Evolutionary conservation across 2,329 filamentous ascomycete species (phyloP).

Genomic region (Fusarium sarcochroum): DNA sequence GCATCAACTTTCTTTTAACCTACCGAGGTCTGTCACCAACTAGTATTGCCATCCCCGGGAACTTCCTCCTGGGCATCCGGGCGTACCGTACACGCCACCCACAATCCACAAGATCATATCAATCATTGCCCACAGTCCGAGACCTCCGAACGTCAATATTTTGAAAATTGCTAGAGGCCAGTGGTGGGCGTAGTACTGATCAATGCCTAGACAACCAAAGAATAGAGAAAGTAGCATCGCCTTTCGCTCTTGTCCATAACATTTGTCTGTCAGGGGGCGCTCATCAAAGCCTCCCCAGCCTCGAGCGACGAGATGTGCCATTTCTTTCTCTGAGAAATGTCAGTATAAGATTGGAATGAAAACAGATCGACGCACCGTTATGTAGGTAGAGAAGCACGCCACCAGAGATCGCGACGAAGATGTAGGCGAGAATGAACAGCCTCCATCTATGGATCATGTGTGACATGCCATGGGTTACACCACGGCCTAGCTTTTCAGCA

Average conservation of each 20-base stretch:
- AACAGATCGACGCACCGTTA: neutral
- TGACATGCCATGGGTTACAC: conserved; percentile 6
- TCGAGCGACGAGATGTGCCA: conserved; percentile 7
- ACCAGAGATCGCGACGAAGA: conserved; percentile 9
- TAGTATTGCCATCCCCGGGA: conserved; percentile 27
- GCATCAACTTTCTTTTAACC: no score
- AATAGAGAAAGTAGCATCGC: conserved; percentile 38
- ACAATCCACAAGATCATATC: conserved; percentile 44
- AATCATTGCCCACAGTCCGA: conserved; percentile 37
- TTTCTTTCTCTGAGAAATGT: neutral
- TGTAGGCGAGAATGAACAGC: conserved; percentile 9
- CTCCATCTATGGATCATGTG: conserved; percentile 17
- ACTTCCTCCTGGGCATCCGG: conserved; percentile 38
- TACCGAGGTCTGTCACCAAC: no score
- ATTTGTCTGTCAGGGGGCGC: conserved; percentile 30
- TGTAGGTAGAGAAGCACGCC: conserved; percentile 21
- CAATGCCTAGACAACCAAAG: conserved; percentile 23
- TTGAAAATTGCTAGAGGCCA: conserved; percentile 39
- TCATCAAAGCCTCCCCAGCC: conserved; percentile 38
- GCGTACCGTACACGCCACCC: conserved; percentile 42
- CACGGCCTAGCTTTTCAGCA: conserved; percentile 25
- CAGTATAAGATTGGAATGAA: neutral
- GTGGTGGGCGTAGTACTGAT: conserved; percentile 43
- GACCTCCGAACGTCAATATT: conserved; percentile 34
- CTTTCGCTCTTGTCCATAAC: conserved; percentile 40